Percentiles rank a stretch among this genome's conserved stretches.
These are phyloP conservation scores for Annona cherimola DNA, from an alignment of 164 flowering plant genomes.

Conservation along the genomic window DNA sequence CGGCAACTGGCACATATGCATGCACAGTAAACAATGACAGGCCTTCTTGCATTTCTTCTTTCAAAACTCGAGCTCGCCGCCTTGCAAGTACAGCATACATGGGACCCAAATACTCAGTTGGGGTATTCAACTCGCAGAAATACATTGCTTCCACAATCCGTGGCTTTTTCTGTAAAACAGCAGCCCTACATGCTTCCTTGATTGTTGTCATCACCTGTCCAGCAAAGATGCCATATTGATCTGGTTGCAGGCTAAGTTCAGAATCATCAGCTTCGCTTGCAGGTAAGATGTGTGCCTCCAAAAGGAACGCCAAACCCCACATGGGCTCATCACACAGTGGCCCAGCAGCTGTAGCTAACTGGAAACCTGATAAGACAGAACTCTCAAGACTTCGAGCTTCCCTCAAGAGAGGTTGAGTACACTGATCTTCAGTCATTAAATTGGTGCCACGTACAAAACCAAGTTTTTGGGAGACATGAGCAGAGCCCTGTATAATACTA, in stretches of 20 bases:
- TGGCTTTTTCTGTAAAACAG: slow-evolving; percentile 74
- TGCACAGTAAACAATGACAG: slow-evolving; percentile 86
- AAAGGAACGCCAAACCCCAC: slow-evolving; percentile 84
- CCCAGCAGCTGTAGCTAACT: slow-evolving; percentile 80
- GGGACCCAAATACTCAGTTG: slow-evolving; percentile 67
- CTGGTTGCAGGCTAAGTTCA: slow-evolving; percentile 34
- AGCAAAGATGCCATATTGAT: slow-evolving; percentile 56
- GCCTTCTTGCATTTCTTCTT: slow-evolving; percentile 94
- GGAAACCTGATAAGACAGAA: slow-evolving; percentile 80
- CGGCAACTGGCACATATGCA: slow-evolving; percentile 85
- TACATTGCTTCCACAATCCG: slow-evolving; percentile 84
- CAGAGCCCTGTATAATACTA: slow-evolving; percentile 44
- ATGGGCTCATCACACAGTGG: slow-evolving; percentile 91
- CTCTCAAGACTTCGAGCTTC: slow-evolving; percentile 68
- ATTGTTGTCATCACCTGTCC: slow-evolving; percentile 88
- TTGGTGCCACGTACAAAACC: slow-evolving; percentile 37
- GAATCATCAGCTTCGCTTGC: slow-evolving; percentile 27
- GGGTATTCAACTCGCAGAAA: slow-evolving; percentile 81
- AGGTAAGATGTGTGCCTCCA: slow-evolving; percentile 59
- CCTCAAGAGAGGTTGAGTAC: slow-evolving; percentile 16
- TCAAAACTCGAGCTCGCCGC: slow-evolving; percentile 67
- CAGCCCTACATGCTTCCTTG: slow-evolving; percentile 79
- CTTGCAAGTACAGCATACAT: slow-evolving; percentile 79
- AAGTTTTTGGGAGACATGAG: slow-evolving; percentile 62
- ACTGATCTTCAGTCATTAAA: background rate